These are phyloP conservation scores for Penicillium cosmopolitanum DNA, from an alignment of 495 filamentous ascomycete species.

Conservation along the genomic window DNA sequence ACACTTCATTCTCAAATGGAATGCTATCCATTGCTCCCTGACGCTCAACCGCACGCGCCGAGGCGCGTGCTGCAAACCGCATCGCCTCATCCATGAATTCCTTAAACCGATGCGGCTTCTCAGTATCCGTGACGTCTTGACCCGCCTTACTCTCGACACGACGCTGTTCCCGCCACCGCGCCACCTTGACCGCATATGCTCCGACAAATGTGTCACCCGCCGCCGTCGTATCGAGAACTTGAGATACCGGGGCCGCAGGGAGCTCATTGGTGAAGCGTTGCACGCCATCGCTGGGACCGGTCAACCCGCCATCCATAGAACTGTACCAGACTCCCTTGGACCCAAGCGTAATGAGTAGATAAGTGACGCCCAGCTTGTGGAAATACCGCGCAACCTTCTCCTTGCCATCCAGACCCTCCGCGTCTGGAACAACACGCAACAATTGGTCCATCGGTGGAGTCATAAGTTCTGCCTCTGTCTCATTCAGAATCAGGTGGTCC, in stretches of 20 bases:
- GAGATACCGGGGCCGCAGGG: slow-evolving; percentile 59
- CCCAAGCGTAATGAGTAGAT: slow-evolving; percentile 83
- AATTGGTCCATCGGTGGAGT: slow-evolving; percentile 46
- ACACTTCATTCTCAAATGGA: slow-evolving; percentile 83
- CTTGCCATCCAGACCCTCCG: slow-evolving; percentile 50
- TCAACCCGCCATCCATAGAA: slow-evolving; percentile 41
- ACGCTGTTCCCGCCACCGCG: slow-evolving; percentile 43
- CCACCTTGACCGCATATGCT: slow-evolving; percentile 73
- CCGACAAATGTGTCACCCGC: slow-evolving; percentile 96
- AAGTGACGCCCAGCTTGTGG: slow-evolving; percentile 66
- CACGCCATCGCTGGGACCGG: slow-evolving; percentile 41
- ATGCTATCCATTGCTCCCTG: slow-evolving; percentile 85
- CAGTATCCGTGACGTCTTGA: slow-evolving; percentile 40
- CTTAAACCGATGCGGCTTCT: slow-evolving; percentile 48
- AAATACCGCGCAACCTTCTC: slow-evolving; percentile 61
- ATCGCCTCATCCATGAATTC: slow-evolving; percentile 63
- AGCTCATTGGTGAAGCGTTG: slow-evolving; percentile 44
- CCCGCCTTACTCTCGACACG: slow-evolving; percentile 39
- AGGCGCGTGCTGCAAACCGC: slow-evolving; percentile 69
- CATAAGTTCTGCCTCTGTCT: slow-evolving; percentile 83
- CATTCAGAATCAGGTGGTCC: slow-evolving; percentile 85
- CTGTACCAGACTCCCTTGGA: slow-evolving; percentile 71
- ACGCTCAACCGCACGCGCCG: slow-evolving; percentile 75
- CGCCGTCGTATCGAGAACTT: slow-evolving; percentile 90
- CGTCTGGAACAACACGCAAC: slow-evolving; percentile 36